Evolutionary conservation across 2,329 filamentous ascomycete genomes (phyloP), one percentile per base, ranked within the genome.

Genomic region (Phialemoniopsis sp.): DNA sequence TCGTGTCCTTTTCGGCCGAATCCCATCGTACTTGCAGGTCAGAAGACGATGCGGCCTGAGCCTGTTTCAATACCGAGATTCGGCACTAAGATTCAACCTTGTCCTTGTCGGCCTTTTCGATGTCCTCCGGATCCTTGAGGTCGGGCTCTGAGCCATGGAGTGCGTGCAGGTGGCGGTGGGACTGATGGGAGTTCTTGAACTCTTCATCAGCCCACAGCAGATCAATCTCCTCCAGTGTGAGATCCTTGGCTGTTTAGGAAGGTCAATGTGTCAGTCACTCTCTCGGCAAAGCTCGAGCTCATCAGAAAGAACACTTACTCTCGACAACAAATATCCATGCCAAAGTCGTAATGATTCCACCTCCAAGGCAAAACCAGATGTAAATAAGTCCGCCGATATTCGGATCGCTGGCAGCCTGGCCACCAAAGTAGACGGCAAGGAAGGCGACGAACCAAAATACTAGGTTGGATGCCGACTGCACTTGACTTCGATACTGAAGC

Each of bases 401-500:
- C 8, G 33, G 33, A 19, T 34, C 33, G 33, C 33, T 34, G 6
- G 33, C 33, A 34, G 33, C 33, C 17, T 34, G 33, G n/a, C 33
- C 33, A 17, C 33, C 33, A 13, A 34, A 34, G 18, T 34, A 34
- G 18, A 34, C 33, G 14, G 33, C 33, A 17, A 34, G 33, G 33
- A 34, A 34, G n/a, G 33, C 33, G 13, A 34, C 18, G 13, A 34
- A 34, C 33, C 33, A 34, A 18, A 34, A 34, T 9, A 34, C 33
- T 8, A 34, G 8, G 18, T 34, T 34, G 13, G 33, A 34, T 15
- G n/a, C 33, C 8, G 33, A 34, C 33, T 34, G 33, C 8, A 34
- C 33, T 34, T 34, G 33, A 17, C 33, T 34, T 34, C 33, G n/a
- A 18, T 34, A 34, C 18, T 34, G 33, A 16, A 34, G 33, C n/a